phyloP scores from a whole-genome alignment of 805 yeast genomes.

The Hanseniaspora occidentalis region DNA sequence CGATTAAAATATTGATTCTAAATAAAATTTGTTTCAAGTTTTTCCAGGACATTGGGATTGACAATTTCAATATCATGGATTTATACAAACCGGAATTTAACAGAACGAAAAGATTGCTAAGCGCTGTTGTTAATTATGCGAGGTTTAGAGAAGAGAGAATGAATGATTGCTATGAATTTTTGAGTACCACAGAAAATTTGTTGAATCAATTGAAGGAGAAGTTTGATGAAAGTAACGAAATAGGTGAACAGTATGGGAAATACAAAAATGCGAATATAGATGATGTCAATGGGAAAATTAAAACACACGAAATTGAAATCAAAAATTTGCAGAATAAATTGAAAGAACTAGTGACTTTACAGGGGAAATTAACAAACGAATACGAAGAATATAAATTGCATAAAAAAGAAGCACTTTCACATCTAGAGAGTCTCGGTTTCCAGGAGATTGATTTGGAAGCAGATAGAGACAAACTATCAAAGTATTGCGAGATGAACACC shows the following conservation, averaged over 20 bases:
- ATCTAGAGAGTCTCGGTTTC: constrained; percentile 49
- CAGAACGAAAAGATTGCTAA: constrained; percentile 51
- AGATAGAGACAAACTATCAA: constrained; percentile 46
- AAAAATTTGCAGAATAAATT: constrained; percentile 48
- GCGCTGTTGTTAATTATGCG: constrained; percentile 80
- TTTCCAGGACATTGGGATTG: constrained; percentile 59
- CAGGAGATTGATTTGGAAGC: constrained; percentile 42
- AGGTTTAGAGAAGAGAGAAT: constrained; percentile 70
- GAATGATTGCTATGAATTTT: constrained; percentile 53
- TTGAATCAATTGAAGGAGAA: constrained; percentile 34
- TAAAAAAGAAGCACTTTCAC: constrained; percentile 43
- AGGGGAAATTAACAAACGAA: constrained; percentile 48
- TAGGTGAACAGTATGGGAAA: constrained; percentile 26
- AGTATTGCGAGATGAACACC: constrained; percentile 50
- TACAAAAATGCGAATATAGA: constrained; percentile 23
- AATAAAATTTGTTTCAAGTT: constrained; percentile 51
- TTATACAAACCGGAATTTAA: constrained; percentile 63
- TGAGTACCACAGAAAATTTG: constrained; percentile 39
- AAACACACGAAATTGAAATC: constrained; percentile 37
- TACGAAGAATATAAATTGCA: constrained; percentile 52
- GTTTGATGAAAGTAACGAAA: constrained; percentile 27
- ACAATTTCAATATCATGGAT: constrained; percentile 67
- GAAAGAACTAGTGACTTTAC: constrained; percentile 44
- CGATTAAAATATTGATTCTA: constrained; percentile 40
- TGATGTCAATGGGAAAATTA: constrained; percentile 22